These are phyloP conservation scores for Drechslera avenae DNA, from an alignment of 2,329 filamentous ascomycete genomes.

Conservation along the genomic window DNA sequence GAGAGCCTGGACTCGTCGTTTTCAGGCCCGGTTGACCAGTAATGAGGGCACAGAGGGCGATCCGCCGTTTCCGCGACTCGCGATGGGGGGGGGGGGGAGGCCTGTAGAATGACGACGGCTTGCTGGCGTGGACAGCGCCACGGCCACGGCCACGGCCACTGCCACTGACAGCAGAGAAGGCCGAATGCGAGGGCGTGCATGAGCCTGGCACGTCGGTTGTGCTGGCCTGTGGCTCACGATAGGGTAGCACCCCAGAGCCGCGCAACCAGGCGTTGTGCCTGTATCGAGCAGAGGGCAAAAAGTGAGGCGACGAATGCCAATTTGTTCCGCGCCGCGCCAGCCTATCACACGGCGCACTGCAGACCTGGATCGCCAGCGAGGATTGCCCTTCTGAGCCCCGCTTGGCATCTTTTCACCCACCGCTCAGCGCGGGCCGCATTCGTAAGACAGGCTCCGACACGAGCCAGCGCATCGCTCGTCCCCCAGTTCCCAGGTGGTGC, in stretches of 20 bases:
- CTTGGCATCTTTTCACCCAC: conserved; percentile 25
- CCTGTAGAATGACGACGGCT: no score
- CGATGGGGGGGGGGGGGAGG: not conserved
- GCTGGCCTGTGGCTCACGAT: conserved; percentile 22
- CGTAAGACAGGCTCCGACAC: conserved; percentile 37
- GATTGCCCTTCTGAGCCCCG: conserved; percentile 37
- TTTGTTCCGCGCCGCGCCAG: not conserved
- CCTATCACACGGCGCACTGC: conserved; percentile 26
- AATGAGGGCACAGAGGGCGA: conserved; percentile 16
- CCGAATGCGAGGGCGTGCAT: conserved; percentile 32
- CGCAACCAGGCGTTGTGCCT: conserved; percentile 6
- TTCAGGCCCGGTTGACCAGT: conserved; percentile 5
- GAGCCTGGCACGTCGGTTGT: conserved; percentile 20
- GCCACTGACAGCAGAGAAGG: conserved; percentile 28
- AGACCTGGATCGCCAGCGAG: conserved; percentile 28
- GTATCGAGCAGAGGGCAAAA: conserved; percentile 4
- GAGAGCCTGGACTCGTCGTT: conserved; percentile 11
- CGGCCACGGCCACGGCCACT: conserved; percentile 30
- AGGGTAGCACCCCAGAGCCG: conserved; percentile 24
- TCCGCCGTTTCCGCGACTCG: conserved; percentile 15
- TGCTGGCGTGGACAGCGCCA: conserved; percentile 20
- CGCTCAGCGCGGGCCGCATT: conserved; percentile 29
- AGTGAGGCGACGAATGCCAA: conserved; percentile 39
- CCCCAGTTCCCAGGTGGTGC: conserved; percentile 16
- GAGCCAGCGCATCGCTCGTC: conserved; percentile 42